phyloP scores from a whole-genome alignment of 805 yeast genomes.

The Zygoascus biomembranicola region DNA sequence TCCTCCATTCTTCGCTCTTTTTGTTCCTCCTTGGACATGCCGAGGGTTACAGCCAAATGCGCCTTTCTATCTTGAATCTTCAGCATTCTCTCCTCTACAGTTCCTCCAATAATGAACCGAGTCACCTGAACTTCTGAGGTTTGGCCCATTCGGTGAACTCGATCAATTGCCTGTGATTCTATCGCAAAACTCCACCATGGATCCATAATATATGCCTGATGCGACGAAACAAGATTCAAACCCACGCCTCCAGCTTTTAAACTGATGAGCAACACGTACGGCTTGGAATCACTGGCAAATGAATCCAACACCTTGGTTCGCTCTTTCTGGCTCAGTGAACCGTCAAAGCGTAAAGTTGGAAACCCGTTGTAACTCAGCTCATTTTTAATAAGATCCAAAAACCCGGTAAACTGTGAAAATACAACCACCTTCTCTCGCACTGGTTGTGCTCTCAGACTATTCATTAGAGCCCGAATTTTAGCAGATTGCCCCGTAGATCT shows the following conservation, averaged over 20 bases:
- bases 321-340: slow-evolving; percentile 59
- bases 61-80: slow-evolving; percentile 74
- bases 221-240: slow-evolving; percentile 75
- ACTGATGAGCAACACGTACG: slow-evolving; percentile 54
- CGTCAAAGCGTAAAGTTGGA: slow-evolving; percentile 67
- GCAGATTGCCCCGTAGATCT: slow-evolving; percentile 45
- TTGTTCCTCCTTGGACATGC: slow-evolving; percentile 31
- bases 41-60: slow-evolving; percentile 26
- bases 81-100: slow-evolving; percentile 85
- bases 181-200: slow-evolving; percentile 97
- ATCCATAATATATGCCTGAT: slow-evolving; percentile 82
- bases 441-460: slow-evolving; percentile 39
- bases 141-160: slow-evolving; percentile 90
- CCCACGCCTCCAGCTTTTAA: slow-evolving; percentile 95
- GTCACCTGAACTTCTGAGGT: slow-evolving; percentile 58
- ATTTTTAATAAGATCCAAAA: slow-evolving; percentile 61
- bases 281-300: slow-evolving; percentile 34
- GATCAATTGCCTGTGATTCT: slow-evolving; percentile 85
- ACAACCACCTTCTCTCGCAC: slow-evolving; percentile 67
- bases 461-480: slow-evolving; percentile 60
- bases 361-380: slow-evolving; percentile 49
- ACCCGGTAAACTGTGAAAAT: slow-evolving; percentile 84
- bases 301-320: slow-evolving; percentile 52
- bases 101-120: slow-evolving; percentile 71
- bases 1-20: slow-evolving; percentile 29